phyloP scores from a whole-genome alignment of 106 monocot species.

The Agapanthus africanus region DNA sequence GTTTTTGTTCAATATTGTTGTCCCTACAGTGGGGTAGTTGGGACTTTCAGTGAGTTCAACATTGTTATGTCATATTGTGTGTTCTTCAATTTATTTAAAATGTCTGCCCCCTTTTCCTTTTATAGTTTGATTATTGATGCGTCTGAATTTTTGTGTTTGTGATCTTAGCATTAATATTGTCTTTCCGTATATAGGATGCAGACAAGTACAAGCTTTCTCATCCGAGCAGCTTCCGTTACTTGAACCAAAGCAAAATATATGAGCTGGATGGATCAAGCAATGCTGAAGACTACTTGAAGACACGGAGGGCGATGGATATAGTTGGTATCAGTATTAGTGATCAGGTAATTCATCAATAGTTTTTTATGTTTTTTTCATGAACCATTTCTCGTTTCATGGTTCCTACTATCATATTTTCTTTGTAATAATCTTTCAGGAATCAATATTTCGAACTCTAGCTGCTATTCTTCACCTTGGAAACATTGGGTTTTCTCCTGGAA shows the following conservation, averaged over 20 bases:
- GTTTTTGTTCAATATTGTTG: no score
- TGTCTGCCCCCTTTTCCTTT: neutral
- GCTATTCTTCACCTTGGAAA: conserved; percentile 95
- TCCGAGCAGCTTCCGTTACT: conserved; percentile 78
- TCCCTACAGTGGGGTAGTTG: no score
- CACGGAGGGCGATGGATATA: conserved; percentile 92
- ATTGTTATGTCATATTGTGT: no score
- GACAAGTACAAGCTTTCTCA: conserved; percentile 69
- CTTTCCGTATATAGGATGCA: conserved; percentile 41
- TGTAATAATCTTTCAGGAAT: conserved; percentile 47
- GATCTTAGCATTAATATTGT: neutral
- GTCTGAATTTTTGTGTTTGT: neutral
- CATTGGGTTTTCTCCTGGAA: conserved; percentile 61
- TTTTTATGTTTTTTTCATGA: conserved; percentile 7
- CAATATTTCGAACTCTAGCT: conserved; percentile 82
- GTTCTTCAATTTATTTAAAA: no score
- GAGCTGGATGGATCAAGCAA: conserved; percentile 65
- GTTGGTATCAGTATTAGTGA: conserved; percentile 75
- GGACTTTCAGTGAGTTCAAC: no score
- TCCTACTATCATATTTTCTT: neutral
- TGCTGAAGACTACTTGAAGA: conserved; percentile 69
- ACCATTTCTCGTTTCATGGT: neutral
- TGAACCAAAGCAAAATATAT: conserved; percentile 82
- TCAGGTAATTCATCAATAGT: conserved; percentile 37
- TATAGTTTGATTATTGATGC: no score